These are phyloP conservation scores for Urtica urens DNA, from an alignment of 306 rosid species.

Conservation along the genomic window DNA sequence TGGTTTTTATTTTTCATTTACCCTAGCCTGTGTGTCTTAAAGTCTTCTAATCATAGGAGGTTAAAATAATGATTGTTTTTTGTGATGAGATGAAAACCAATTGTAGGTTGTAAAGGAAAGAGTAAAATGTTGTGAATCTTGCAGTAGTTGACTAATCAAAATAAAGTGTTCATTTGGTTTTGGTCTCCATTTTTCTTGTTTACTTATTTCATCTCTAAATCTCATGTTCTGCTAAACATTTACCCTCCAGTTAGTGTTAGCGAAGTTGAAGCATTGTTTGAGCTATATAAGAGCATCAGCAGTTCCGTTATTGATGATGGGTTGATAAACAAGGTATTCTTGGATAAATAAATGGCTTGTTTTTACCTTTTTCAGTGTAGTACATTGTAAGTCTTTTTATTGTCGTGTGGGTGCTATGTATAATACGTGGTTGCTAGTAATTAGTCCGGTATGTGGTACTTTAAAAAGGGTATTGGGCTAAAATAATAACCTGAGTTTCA, in stretches of 20 bases:
- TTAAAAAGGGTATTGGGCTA: not conserved
- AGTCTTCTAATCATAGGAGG: not conserved
- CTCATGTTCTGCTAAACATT: conserved; percentile 18
- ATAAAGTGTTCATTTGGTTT: no score
- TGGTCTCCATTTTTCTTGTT: not conserved
- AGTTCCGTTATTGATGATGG: conserved; percentile 73
- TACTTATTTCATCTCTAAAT: not conserved
- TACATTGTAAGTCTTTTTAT: not conserved
- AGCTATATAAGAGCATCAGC: conserved; percentile 79
- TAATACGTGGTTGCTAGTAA: not conserved
- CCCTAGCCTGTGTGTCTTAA: not conserved
- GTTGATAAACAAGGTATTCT: conserved; percentile 70
- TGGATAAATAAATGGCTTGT: not conserved
- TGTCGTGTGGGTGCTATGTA: not conserved
- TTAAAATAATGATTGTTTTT: no score
- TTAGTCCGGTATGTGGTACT: not conserved
- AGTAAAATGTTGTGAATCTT: no score
- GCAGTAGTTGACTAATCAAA: no score
- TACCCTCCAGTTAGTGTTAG: conserved; percentile 55
- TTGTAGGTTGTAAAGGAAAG: no score
- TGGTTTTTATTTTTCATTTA: not conserved
- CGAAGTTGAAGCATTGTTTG: conserved; percentile 88
- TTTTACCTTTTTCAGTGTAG: not conserved
- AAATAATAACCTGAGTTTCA: not conserved
- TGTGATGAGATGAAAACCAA: no score